These are phyloP conservation scores for Neonectria hederae DNA, from an alignment of 2,329 filamentous ascomycete species.

Conservation along the genomic window DNA sequence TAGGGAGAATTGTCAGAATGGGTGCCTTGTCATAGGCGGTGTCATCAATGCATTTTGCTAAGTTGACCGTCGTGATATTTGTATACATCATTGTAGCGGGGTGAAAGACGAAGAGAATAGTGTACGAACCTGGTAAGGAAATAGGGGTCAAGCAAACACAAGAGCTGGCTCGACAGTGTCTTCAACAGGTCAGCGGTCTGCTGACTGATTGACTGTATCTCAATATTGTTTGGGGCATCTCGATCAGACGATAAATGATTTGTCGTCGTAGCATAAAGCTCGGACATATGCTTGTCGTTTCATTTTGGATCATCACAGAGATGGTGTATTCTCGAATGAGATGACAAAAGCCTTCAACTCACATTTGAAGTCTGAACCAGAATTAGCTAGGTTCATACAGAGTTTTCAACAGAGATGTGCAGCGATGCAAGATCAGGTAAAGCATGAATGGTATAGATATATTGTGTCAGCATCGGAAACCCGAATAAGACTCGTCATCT, in stretches of 20 bases:
- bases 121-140: conserved; percentile 42
- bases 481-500: conserved; percentile 85
- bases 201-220: conserved; percentile 27
- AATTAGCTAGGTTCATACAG: conserved; percentile 34
- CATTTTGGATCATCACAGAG: conserved; percentile 83
- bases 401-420: conserved; percentile 17
- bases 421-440: conserved; percentile 53
- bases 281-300: conserved; percentile 98
- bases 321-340: conserved; percentile 30
- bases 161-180: conserved; percentile 1
- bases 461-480: conserved; percentile 76
- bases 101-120: background rate
- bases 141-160: background rate
- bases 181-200: conserved; percentile 39
- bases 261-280: conserved; percentile 68
- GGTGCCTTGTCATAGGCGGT: conserved; percentile 58
- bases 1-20: conserved; percentile 39
- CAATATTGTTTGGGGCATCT: conserved; percentile 30
- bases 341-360: conserved; percentile 34
- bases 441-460: conserved; percentile 78
- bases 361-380: conserved; percentile 29
- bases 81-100: conserved; percentile 48
- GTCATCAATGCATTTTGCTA: conserved; percentile 59
- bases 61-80: conserved; percentile 60
- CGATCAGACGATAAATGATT: conserved; percentile 49